A percentile compares a stretch with the other conserved stretches of the same genome.
phyloP scores from a whole-genome alignment of 2,329 filamentous ascomycete species.

The Cladorrhinum sp. region DNA sequence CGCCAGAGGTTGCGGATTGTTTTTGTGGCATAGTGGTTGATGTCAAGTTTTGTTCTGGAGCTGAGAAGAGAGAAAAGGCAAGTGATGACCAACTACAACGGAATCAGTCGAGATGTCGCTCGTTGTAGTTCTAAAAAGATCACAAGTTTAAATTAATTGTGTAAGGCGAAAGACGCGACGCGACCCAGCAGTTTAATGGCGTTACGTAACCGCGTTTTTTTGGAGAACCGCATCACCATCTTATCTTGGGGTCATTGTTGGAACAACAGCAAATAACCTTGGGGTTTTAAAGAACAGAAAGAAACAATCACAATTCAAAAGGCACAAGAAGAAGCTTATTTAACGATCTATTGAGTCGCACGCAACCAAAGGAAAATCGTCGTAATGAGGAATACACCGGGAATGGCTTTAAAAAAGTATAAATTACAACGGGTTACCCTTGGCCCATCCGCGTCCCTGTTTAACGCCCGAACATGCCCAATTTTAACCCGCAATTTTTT shows the following conservation, averaged over 20 bases:
- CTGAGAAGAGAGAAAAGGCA: not conserved
- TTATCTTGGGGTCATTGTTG: not conserved
- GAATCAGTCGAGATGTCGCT: not conserved
- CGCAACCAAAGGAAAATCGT: conserved; percentile 37
- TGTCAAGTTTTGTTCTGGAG: not conserved
- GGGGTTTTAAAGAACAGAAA: not conserved
- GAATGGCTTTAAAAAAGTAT: conserved; percentile 58
- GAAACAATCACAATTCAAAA: conserved; percentile 6
- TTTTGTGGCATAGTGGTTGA: conserved; percentile 42
- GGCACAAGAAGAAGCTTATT: conserved; percentile 15
- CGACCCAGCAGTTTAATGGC: not conserved
- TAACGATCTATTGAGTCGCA: conserved; percentile 39
- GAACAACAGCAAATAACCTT: no score
- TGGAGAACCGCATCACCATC: not conserved
- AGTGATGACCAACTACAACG: not conserved
- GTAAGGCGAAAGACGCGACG: conserved; percentile 11
- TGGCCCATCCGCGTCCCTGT: conserved; percentile 27
- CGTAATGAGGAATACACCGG: conserved; percentile 40
- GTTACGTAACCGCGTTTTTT: conserved; percentile 21
- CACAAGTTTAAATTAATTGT: not conserved
- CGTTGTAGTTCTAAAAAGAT: not conserved
- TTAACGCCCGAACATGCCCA: conserved; percentile 29
- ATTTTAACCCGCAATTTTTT: conserved; percentile 24
- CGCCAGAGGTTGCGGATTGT: conserved; percentile 26
- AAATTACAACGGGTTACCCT: conserved; percentile 57